Evolutionary conservation across 805 yeast genomes (phyloP).

Genomic region (Hanseniaspora occidentalis): DNA sequence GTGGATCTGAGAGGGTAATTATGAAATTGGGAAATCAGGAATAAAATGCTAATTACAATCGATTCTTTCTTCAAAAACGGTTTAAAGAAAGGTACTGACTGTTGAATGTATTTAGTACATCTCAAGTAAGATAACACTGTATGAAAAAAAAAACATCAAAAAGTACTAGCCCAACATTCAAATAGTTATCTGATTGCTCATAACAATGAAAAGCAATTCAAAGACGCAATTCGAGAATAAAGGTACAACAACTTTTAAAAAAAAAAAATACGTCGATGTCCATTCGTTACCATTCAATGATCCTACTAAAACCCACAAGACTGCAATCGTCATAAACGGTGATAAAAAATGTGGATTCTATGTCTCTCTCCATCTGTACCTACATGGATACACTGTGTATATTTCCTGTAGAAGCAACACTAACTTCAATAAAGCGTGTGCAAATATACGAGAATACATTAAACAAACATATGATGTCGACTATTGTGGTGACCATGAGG

Average conservation of each 20-base stretch:
- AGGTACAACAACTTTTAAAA: slow-evolving; percentile 1
- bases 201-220: not conserved
- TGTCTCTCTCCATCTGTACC: slow-evolving; percentile 59
- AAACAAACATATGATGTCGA: slow-evolving; percentile 26
- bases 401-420: slow-evolving; percentile 53
- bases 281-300: slow-evolving; percentile 47
- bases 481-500: too few relatives aligned
- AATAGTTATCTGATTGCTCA: not conserved
- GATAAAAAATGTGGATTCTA: slow-evolving; percentile 72
- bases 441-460: slow-evolving; percentile 43
- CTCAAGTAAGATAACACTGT: too few relatives aligned
- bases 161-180: too few relatives aligned
- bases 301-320: slow-evolving; percentile 41
- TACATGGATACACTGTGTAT: slow-evolving; percentile 69
- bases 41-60: too few relatives aligned
- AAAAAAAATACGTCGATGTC: slow-evolving; percentile 26
- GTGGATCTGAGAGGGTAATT: too few relatives aligned
- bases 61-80: too few relatives aligned
- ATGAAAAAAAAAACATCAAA: too few relatives aligned
- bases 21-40: too few relatives aligned
- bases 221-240: not conserved
- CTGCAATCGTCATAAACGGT: slow-evolving; percentile 72
- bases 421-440: slow-evolving; percentile 32
- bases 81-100: too few relatives aligned
- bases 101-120: too few relatives aligned